Evolutionary conservation across 1,284 basidiomycete genomes (phyloP).

Genomic region (Vanrija sp.): DNA sequence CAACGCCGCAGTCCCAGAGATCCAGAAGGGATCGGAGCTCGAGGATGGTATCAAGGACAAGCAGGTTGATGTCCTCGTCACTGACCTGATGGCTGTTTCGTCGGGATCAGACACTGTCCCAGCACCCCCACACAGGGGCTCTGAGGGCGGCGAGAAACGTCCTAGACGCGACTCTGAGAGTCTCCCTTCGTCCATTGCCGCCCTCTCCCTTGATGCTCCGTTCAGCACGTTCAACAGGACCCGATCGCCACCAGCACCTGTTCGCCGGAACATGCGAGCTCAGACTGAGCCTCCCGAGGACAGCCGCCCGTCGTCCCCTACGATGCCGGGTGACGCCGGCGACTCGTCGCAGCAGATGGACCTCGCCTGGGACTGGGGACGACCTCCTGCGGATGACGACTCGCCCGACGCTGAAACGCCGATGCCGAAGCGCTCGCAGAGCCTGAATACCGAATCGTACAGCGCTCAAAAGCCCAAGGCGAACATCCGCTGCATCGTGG

Average conservation of each 20-base stretch:
- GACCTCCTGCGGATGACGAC: slow-evolving; percentile 17
- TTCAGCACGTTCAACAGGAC: no score
- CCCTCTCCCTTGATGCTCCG: slow-evolving; percentile 10
- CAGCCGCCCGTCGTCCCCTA: slow-evolving; percentile 15
- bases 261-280: background rate
- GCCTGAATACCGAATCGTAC: slow-evolving; percentile 1
- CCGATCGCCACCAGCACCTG: background rate
- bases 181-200: slow-evolving; percentile 8
- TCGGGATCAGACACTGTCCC: no score
- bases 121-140: no score
- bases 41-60: slow-evolving; percentile 3
- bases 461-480: no score
- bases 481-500: slow-evolving; percentile 24
- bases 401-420: no score
- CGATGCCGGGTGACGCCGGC: background rate
- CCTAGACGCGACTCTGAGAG: no score
- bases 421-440: slow-evolving; percentile 6
- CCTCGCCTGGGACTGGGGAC: slow-evolving; percentile 48
- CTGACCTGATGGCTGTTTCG: slow-evolving; percentile 13
- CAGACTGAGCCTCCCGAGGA: slow-evolving; percentile 16
- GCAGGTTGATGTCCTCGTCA: slow-evolving; percentile 11
- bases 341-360: slow-evolving; percentile 26
- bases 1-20: background rate
- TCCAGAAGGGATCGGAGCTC: background rate
- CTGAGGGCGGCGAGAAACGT: no score